Conservation (phyloP, 2,329 filamentous ascomycete species). For the Cladosporium oxysporum region DNA sequence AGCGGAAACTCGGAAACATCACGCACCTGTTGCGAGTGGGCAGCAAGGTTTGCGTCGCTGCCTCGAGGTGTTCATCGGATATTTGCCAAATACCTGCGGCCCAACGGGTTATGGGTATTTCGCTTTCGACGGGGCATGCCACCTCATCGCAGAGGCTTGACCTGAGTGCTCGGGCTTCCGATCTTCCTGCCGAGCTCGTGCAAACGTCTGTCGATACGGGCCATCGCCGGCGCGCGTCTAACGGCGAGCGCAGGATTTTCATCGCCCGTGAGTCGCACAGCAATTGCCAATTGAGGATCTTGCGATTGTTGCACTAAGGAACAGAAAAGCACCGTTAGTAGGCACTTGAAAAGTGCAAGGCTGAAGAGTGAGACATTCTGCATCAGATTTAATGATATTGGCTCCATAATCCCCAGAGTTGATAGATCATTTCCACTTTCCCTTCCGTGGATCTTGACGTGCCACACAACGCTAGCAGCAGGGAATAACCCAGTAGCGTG, state of each 20-base stretch:
- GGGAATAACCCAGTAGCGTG: constrained; percentile 12
- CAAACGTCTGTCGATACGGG: constrained; percentile 1
- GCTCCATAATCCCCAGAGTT: constrained; percentile 11
- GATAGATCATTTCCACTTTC: constrained; percentile 10
- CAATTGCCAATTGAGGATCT: background rate
- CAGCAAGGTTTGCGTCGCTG: background rate
- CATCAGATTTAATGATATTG: background rate
- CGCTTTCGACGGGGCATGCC: background rate
- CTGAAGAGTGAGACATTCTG: background rate
- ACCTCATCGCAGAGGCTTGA: background rate
- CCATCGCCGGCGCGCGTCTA: background rate
- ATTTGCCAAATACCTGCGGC: background rate
- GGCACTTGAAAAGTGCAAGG: background rate
- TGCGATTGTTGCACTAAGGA: background rate
- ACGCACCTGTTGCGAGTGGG: background rate
- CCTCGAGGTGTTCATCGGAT: background rate
- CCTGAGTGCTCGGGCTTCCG: background rate
- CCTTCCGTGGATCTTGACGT: background rate
- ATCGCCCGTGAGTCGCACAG: background rate
- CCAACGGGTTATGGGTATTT: constrained; percentile 1
- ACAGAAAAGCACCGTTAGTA: background rate
- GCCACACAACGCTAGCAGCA: background rate
- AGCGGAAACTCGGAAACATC: background rate
- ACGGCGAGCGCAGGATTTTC: background rate
- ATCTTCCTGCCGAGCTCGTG: constrained; percentile 3